A percentile compares a stretch with the other conserved stretches of the same genome.
Evolutionary conservation across 352 stramenopile species (phyloP).

Genomic region (Phytophthora agathidicida): DNA sequence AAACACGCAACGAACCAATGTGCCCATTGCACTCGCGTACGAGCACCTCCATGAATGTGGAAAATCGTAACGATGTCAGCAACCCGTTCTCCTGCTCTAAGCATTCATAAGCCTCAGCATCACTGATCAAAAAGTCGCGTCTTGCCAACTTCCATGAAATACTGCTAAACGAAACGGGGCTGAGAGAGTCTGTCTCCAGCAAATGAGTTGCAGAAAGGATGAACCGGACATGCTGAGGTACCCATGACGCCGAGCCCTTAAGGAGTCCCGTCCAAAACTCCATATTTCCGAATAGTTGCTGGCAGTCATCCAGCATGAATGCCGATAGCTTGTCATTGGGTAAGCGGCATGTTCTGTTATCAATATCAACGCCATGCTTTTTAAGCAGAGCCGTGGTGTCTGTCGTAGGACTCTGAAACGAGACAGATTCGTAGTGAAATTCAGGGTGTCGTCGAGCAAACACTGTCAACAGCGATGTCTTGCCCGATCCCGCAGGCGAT

Average conservation of each 20-base stretch:
- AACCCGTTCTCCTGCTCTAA: slow-evolving; percentile 14
- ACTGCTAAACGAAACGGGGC: slow-evolving; percentile 3
- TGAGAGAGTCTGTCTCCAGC: background rate
- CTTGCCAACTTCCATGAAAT: slow-evolving; percentile 18
- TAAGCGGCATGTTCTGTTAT: background rate
- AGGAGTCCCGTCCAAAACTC: slow-evolving; percentile 12
- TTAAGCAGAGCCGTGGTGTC: background rate
- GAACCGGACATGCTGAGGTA: slow-evolving; percentile 9
- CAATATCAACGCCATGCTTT: background rate
- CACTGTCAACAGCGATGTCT: slow-evolving; percentile 17
- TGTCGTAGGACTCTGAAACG: background rate
- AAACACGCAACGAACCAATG: slow-evolving; percentile 18
- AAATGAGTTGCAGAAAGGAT: slow-evolving; percentile 15
- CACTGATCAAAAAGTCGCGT: slow-evolving; percentile 20
- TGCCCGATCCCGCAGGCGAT: slow-evolving; percentile 1
- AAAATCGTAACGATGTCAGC: background rate
- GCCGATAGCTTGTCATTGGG: slow-evolving; percentile 1
- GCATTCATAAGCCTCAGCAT: slow-evolving; percentile 8
- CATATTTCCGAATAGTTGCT: slow-evolving; percentile 12
- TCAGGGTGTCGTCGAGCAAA: slow-evolving; percentile 9
- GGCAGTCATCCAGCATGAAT: slow-evolving; percentile 16
- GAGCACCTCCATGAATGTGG: slow-evolving; percentile 14
- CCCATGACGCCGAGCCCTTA: slow-evolving; percentile 1
- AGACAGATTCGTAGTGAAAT: slow-evolving; percentile 2
- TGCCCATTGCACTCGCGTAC: slow-evolving; percentile 26